Evolutionary conservation across 2,329 filamentous ascomycete species (phyloP).

Genomic region (Alternaria sp.): DNA sequence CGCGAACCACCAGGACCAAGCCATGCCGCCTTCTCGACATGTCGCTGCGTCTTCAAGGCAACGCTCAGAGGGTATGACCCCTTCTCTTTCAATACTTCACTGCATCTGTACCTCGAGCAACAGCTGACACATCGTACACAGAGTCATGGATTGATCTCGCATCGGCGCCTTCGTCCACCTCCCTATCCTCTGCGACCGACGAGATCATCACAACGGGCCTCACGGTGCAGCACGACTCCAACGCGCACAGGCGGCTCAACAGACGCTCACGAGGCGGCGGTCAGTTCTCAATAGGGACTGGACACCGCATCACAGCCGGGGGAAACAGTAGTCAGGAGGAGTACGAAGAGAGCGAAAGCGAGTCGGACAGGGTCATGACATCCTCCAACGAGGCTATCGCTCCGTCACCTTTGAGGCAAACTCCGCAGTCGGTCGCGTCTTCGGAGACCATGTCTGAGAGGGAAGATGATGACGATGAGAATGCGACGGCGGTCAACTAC

Average conservation of each 20-base stretch:
- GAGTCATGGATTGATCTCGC: slow-evolving; percentile 97
- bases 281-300: slow-evolving; percentile 42
- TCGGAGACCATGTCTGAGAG: slow-evolving; percentile 47
- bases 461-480: slow-evolving; percentile 65
- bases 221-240: slow-evolving; percentile 71
- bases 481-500: slow-evolving; percentile 79
- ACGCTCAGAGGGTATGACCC: slow-evolving; percentile 36
- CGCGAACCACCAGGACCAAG: slow-evolving; percentile 18
- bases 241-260: slow-evolving; percentile 64
- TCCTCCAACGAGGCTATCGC: slow-evolving; percentile 67
- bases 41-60: slow-evolving; percentile 27
- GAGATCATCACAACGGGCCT: slow-evolving; percentile 92
- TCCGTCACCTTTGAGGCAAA: slow-evolving; percentile 42
- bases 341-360: slow-evolving; percentile 91
- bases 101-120: background rate
- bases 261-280: slow-evolving; percentile 47
- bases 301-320: slow-evolving; percentile 51
- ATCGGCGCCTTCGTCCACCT: slow-evolving; percentile 92
- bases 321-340: slow-evolving; percentile 90
- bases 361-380: slow-evolving; percentile 75
- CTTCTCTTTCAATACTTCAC: background rate
- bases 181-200: slow-evolving; percentile 80
- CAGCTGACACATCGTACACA: slow-evolving; percentile 49
- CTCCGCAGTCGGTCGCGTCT: slow-evolving; percentile 40
- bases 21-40: slow-evolving; percentile 31